Base-by-base conservation (phyloP, 192 early-diverging fungal genomes). In the Entomortierella beljakovae region DNA sequence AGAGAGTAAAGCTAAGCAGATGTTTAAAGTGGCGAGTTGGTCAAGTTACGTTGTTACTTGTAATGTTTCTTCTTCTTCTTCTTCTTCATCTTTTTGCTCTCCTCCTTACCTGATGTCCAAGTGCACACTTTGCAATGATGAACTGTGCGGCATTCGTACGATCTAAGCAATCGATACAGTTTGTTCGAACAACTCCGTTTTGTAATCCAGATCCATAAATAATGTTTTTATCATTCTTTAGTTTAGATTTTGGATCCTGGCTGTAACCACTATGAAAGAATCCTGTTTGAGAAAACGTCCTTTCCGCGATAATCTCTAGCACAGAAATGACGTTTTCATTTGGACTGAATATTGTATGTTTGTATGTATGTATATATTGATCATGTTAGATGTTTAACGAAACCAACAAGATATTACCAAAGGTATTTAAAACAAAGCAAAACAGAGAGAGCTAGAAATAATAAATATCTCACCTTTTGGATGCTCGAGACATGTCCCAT, bases 151-250 rank as follows among this genome's bases (percentile, higher is more conserved):
- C 96, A 66, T 99, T 99, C 0, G 98, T 99, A 56, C 98, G 90
- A 81, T 99, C 98, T 23, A 99, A 69, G 83, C 98, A 99, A 71
- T 99, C 98, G 56, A 99, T 97, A 62, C 98, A 99, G 70, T 99
- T 99, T 60, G 95, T 97, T 20, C 98, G 87, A 5, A 97, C 87
- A 6, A 99, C 89, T 28, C 97, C 97, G 22, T 89, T 86, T 77
- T 99, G 97, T 11, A 83, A 80, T 35, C 73, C 66, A 18, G 73
- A 77, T 34, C 60, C 60, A 22, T 58, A 58, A 16, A 63, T 48
- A 6, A 46, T 5, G 35, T 46, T 68, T 22, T 58, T 29, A 2
- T 51, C 49, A 33, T 28, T 34, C 31, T 18, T 20, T 33, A 25
- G 16, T 43, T n/a, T n/a, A n/a, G n/a, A n/a, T n/a, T 20, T 35